Evolutionary conservation across 2,329 filamentous ascomycete genomes (phyloP), one percentile per base, ranked within the genome.

Genomic region (Aspergillus hortae): DNA sequence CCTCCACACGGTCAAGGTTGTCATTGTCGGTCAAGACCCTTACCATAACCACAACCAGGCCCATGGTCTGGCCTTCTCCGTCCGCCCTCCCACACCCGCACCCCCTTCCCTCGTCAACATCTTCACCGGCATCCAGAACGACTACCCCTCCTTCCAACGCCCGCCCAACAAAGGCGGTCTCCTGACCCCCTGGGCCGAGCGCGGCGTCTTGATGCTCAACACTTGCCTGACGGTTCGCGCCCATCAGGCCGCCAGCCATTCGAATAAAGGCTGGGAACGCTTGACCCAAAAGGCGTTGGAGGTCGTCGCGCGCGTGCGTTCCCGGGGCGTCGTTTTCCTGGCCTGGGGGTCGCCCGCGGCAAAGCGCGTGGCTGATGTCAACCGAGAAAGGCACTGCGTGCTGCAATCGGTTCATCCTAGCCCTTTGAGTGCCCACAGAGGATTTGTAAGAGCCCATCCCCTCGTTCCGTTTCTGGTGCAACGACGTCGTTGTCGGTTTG

Each of bases 1-100:
- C 6, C 86, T 99, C 62, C 77, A 87, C 75, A 87, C 80, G 12
- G 92, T 97, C 70, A 96, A 95, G 72, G 88, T 89, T 52, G 92
- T 99, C 55, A 91, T 99, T 66, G 74, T 97, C 49, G 94, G 94
- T 59, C 94, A 99, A 76, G 94, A 99, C 69, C 94, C 94, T 2
- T 99, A 99, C 72, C 94, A 99, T 77, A 95, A 95, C 70, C 72
- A 84, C 69, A 95, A 95, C 72, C 94, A 99, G 78, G 94, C 94
- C 46, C 94, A 97, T 71, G 94, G 94, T 41, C 85, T 99, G 53
- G 92, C 89, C 68, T 99, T 99, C 80, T 96, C 90, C 44, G 92
- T 97, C 50, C 89, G 89, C 9, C 87, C 92, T 3, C 94, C 94
- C 0, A 95, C 90, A 0, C 83, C 84, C 4, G 90, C 92, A 1